phyloP scores from a whole-genome alignment of 2,329 filamentous ascomycete genomes.

The Colletotrichum paranaense region DNA sequence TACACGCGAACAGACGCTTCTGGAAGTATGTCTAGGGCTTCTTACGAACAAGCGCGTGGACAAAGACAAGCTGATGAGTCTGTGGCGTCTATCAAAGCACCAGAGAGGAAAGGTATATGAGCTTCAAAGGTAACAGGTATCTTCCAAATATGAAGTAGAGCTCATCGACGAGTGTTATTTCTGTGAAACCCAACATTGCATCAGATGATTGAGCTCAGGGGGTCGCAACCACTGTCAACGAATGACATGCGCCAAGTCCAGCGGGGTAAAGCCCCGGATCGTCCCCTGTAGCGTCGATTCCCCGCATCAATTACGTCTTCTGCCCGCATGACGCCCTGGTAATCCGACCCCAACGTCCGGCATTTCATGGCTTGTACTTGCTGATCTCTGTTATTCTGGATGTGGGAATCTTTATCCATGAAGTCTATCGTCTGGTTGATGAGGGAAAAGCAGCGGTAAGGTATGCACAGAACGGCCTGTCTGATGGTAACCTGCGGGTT shows the following conservation, averaged over 20 bases:
- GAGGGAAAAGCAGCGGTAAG: background rate
- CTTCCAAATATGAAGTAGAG: slow-evolving; percentile 9
- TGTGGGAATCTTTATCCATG: background rate
- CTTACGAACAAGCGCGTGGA: background rate
- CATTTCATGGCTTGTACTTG: background rate
- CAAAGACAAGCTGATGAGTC: background rate
- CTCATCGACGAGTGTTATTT: background rate
- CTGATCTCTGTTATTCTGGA: background rate
- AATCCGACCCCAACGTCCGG: background rate
- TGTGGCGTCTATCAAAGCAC: background rate
- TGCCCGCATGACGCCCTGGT: slow-evolving; percentile 4
- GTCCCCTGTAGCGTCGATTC: slow-evolving; percentile 16
- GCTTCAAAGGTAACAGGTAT: background rate
- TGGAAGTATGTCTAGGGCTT: background rate
- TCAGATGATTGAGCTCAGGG: slow-evolving; percentile 15
- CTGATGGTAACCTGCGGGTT: background rate
- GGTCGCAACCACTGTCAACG: background rate
- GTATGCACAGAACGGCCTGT: background rate
- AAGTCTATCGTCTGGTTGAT: background rate
- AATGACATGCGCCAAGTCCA: slow-evolving; percentile 31
- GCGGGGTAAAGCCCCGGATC: slow-evolving; percentile 7
- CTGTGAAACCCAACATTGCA: slow-evolving; percentile 11
- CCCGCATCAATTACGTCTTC: slow-evolving; percentile 23
- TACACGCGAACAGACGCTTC: slow-evolving; percentile 11
- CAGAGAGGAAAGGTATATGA: background rate